These are phyloP conservation scores for Epichloe festucae DNA, from an alignment of 2,329 filamentous ascomycete species.

Conservation along the genomic window DNA sequence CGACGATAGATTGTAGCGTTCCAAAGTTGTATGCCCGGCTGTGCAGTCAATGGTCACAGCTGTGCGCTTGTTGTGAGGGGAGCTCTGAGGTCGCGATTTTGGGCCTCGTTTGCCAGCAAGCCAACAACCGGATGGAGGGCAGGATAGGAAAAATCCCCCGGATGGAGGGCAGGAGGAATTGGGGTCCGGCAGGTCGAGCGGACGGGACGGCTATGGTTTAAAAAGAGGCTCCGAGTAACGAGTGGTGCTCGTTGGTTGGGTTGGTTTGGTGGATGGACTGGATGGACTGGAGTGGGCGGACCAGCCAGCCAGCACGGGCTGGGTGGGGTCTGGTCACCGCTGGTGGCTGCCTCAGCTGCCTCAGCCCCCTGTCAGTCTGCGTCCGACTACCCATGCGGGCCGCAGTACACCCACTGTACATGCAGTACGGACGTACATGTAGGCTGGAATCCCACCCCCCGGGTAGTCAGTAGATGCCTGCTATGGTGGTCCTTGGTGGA, in stretches of 20 bases:
- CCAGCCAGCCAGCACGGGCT: not conserved
- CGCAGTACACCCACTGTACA: not conserved
- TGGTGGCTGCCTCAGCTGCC: not conserved
- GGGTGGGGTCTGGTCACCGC: not conserved
- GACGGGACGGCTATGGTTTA: conserved; percentile 15
- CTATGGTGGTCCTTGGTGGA: too few relatives aligned
- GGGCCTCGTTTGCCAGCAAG: conserved; percentile 12
- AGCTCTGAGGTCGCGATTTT: conserved; percentile 10
- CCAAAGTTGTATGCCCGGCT: conserved; percentile 1
- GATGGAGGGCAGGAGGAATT: conserved; percentile 8
- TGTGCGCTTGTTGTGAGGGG: conserved; percentile 4
- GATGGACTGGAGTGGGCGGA: not conserved
- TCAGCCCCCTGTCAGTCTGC: conserved; percentile 4
- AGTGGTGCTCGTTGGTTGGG: conserved; percentile 8
- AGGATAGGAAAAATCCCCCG: conserved; percentile 9
- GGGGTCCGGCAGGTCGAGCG: conserved; percentile 12
- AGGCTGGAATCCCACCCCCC: conserved; percentile 3
- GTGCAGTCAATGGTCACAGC: not conserved
- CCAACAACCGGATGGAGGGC: conserved; percentile 11
- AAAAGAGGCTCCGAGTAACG: conserved; percentile 16
- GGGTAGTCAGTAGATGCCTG: not conserved
- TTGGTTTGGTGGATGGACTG: not conserved
- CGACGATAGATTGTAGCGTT: conserved; percentile 2
- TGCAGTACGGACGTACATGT: not conserved
- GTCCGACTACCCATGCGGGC: not conserved